phyloP scores from a whole-genome alignment of 495 filamentous ascomycete species.

The Penicillium flavigenum region DNA sequence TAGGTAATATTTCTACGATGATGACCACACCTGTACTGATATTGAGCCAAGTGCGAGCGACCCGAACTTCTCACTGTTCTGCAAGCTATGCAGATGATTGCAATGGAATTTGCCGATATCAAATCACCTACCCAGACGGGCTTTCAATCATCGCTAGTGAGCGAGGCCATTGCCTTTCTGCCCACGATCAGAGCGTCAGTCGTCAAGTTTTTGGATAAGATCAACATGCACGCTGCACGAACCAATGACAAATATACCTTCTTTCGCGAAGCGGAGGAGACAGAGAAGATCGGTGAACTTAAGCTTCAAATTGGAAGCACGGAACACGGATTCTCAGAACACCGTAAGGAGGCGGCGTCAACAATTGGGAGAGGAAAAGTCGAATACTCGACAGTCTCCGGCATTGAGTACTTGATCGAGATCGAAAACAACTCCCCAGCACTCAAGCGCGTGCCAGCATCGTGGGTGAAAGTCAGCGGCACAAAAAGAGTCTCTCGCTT shows the following conservation, averaged over 20 bases:
- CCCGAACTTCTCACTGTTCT: conserved; percentile 84
- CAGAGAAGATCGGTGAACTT: conserved; percentile 77
- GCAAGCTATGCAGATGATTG: conserved; percentile 79
- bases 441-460: conserved; percentile 83
- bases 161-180: conserved; percentile 69
- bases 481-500: conserved; percentile 93
- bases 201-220: conserved; percentile 71
- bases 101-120: conserved; percentile 67
- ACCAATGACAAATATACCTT: conserved; percentile 92
- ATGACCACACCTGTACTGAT: conserved; percentile 23
- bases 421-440: conserved; percentile 69
- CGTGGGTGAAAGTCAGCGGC: conserved; percentile 89
- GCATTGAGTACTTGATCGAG: conserved; percentile 94
- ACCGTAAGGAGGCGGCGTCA: conserved; percentile 67
- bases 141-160: conserved; percentile 70
- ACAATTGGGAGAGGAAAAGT: conserved; percentile 69
- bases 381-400: conserved; percentile 75
- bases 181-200: conserved; percentile 74
- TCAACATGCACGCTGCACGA: conserved; percentile 80
- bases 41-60: conserved; percentile 63
- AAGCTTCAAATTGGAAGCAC: conserved; percentile 91
- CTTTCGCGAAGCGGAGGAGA: conserved; percentile 83
- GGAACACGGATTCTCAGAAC: conserved; percentile 79
- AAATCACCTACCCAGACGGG: conserved; percentile 65
- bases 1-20: conserved; percentile 14